Conservation (phyloP, 2,329 filamentous ascomycete species). For the Macrophomina phaseolina region DNA sequence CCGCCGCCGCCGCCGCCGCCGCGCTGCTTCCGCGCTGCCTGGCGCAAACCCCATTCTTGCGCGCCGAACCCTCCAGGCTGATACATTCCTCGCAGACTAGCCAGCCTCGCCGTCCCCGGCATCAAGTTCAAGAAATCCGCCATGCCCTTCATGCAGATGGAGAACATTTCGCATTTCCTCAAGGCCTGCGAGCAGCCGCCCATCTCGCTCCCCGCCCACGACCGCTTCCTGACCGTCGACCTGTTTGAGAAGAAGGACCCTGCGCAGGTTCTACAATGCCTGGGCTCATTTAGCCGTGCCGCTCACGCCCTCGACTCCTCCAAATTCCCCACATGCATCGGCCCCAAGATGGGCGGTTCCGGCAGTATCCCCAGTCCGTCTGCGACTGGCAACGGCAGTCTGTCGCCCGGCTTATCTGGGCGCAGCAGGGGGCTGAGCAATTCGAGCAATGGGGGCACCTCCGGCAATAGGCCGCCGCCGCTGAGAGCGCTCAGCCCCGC, state of each 20-base stretch:
- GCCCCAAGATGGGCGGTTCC: constrained; percentile 66
- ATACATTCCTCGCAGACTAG: constrained; percentile 62
- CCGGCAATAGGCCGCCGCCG: constrained; percentile 39
- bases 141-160: constrained; percentile 99
- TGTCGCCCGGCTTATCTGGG: constrained; percentile 34
- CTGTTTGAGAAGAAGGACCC: constrained; percentile 95
- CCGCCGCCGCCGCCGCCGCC: background rate
- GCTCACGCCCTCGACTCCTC: constrained; percentile 76
- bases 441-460: constrained; percentile 40
- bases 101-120: constrained; percentile 78
- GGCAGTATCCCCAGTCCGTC: constrained; percentile 41
- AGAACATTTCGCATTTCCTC: constrained; percentile 97
- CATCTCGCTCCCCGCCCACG: constrained; percentile 87
- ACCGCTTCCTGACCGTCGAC: constrained; percentile 96
- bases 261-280: constrained; percentile 90
- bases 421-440: constrained; percentile 44
- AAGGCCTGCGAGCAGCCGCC: constrained; percentile 84
- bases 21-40: background rate
- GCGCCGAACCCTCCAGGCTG: background rate
- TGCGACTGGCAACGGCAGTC: constrained; percentile 39
- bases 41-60: constrained; percentile 7
- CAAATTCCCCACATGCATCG: constrained; percentile 77
- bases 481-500: constrained; percentile 52
- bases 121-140: constrained; percentile 88
- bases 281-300: constrained; percentile 87